A percentile compares a stretch with the other conserved stretches of the same genome.
Evolutionary conservation across 805 yeast genomes (phyloP).

Genomic region (Wickerhamomyces alni): DNA sequence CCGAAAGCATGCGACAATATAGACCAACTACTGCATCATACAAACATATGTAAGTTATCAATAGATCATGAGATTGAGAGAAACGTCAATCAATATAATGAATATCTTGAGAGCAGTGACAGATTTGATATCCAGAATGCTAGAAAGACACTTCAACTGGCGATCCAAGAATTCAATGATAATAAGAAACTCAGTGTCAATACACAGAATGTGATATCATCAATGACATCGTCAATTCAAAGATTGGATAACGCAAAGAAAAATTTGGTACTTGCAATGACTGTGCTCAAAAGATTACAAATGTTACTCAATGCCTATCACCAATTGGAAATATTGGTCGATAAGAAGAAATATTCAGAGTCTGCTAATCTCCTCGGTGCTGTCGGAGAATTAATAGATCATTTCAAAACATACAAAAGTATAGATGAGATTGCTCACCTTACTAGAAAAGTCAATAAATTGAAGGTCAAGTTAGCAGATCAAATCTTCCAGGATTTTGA

Average conservation of each 20-base stretch:
- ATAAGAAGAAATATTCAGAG: constrained; percentile 42
- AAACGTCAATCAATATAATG: constrained; percentile 18
- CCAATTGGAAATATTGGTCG: constrained; percentile 43
- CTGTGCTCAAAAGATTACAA: constrained; percentile 78
- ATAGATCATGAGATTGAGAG: constrained; percentile 39
- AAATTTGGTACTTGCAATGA: constrained; percentile 80
- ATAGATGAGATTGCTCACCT: constrained; percentile 72
- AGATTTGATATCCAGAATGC: constrained; percentile 12
- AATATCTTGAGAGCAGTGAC: constrained; percentile 17
- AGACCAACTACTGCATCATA: constrained; percentile 43
- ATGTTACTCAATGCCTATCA: constrained; percentile 77
- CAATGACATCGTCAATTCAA: constrained; percentile 74
- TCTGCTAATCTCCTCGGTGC: constrained; percentile 61
- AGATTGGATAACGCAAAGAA: constrained; percentile 75
- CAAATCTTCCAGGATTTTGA: constrained; percentile 74
- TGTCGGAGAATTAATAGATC: constrained; percentile 63
- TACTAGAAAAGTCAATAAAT: constrained; percentile 49
- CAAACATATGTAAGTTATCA: constrained; percentile 42
- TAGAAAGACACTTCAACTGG: constrained; percentile 24
- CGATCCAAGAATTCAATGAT: constrained; percentile 39
- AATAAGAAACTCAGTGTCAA: constrained; percentile 42
- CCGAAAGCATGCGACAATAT: constrained; percentile 47
- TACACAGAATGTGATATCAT: constrained; percentile 58
- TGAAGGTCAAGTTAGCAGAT: constrained; percentile 57
- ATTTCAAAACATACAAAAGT: constrained; percentile 75